These are phyloP conservation scores for Colletotrichum abscissum DNA, from an alignment of 2,329 filamentous ascomycete species.

Conservation along the genomic window DNA sequence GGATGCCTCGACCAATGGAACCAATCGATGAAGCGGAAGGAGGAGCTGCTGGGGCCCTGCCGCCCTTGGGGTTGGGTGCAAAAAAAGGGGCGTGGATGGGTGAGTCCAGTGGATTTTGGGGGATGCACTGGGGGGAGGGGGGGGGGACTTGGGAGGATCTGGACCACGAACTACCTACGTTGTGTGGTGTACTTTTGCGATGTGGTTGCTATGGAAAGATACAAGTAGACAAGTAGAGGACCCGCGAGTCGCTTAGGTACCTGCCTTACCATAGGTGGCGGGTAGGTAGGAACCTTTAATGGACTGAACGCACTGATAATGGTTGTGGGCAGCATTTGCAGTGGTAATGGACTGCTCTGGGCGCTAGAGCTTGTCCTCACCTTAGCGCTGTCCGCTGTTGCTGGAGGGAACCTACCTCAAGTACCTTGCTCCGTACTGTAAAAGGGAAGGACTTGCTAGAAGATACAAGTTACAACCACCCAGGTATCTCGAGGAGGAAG, in stretches of 20 bases:
- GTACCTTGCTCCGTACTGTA: no score
- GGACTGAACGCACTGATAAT: conserved; percentile 13
- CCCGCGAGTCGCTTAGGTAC: not conserved
- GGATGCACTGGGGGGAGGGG: no score
- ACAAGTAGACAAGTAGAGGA: not conserved
- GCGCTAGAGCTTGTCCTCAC: not conserved
- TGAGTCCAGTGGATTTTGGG: conserved; percentile 17
- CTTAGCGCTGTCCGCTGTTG: not conserved
- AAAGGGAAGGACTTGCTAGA: not conserved
- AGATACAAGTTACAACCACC: no score
- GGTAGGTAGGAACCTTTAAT: not conserved
- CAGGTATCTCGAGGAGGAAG: no score
- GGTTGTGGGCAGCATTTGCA: not conserved
- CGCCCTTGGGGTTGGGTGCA: not conserved
- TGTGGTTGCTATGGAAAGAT: not conserved
- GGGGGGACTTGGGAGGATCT: conserved; percentile 4
- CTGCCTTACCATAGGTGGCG: no score
- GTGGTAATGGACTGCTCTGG: conserved; percentile 13
- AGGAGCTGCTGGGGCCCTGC: conserved; percentile 5
- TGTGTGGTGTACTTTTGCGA: not conserved
- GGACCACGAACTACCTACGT: conserved; percentile 7
- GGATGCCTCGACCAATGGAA: conserved; percentile 39
- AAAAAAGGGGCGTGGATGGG: conserved; percentile 23
- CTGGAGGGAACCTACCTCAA: not conserved
- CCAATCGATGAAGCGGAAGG: conserved; percentile 36